Evolutionary conservation across 495 filamentous ascomycete species (phyloP).

Genomic region (Apiosordaria backusii): DNA sequence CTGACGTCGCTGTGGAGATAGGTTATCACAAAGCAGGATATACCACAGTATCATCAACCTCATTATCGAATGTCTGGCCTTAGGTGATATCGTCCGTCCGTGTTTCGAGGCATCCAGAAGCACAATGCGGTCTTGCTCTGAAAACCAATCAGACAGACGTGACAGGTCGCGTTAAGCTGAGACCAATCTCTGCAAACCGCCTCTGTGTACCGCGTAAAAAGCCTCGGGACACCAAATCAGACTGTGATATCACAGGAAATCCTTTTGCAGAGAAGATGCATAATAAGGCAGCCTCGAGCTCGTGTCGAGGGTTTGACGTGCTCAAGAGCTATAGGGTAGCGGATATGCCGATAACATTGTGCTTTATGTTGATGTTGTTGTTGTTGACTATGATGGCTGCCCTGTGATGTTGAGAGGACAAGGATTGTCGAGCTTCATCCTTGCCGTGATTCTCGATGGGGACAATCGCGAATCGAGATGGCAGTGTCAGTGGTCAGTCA

Average conservation of each 20-base stretch:
- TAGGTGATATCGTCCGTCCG: no score
- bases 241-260: no score
- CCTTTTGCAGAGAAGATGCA: neutral
- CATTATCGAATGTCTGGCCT: no score
- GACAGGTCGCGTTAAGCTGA: neutral
- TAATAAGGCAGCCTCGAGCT: neutral
- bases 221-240: neutral
- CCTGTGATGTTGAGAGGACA: neutral
- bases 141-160: neutral
- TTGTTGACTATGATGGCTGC: neutral
- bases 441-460: neutral
- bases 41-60: no score
- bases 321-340: neutral
- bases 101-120: no score
- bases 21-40: no score
- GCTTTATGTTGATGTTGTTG: neutral
- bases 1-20: neutral
- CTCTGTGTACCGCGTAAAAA: neutral
- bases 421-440: neutral
- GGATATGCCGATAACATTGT: neutral
- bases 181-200: neutral
- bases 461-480: neutral
- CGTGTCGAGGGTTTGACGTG: neutral
- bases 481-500: constrained; percentile 1
- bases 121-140: no score